phyloP scores from a whole-genome alignment of 1,284 basidiomycete species.

The Papiliotrema flavescens region DNA sequence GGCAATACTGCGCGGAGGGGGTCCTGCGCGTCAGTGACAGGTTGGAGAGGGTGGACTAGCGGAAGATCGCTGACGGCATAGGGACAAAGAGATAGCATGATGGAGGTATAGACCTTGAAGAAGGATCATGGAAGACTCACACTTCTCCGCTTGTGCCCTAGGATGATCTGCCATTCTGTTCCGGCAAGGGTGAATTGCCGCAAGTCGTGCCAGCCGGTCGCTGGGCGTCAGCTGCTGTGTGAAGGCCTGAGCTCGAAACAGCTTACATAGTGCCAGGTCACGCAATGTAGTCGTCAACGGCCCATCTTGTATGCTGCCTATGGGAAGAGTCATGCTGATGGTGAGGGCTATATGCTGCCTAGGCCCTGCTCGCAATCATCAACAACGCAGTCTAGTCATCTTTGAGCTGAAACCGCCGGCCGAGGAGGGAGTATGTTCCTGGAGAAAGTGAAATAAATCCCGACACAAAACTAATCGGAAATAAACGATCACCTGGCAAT shows the following conservation, averaged over 20 bases:
- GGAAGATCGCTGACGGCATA: no score
- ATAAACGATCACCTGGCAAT: not conserved
- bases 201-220: slow-evolving; percentile 48
- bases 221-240: slow-evolving; percentile 17
- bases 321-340: not conserved
- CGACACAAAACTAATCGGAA: not conserved
- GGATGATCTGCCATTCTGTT: slow-evolving; percentile 37
- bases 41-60: no score
- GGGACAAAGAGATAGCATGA: no score
- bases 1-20: slow-evolving; percentile 44
- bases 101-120: not conserved
- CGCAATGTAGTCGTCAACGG: slow-evolving; percentile 38
- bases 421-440: not conserved
- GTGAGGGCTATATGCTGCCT: no score
- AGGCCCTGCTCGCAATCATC: no score
- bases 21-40: slow-evolving; percentile 31
- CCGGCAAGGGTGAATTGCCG: slow-evolving; percentile 24
- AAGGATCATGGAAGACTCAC: slow-evolving; percentile 20
- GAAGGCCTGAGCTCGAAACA: not conserved
- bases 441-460: slow-evolving; percentile 8
- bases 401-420: not conserved
- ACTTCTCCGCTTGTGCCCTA: slow-evolving; percentile 40
- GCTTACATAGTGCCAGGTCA: slow-evolving; percentile 46
- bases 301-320: slow-evolving; percentile 34
- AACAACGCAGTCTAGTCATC: no score